Evolutionary conservation across 1,284 basidiomycete genomes (phyloP).

Genomic region (Irpex rosettiformis): DNA sequence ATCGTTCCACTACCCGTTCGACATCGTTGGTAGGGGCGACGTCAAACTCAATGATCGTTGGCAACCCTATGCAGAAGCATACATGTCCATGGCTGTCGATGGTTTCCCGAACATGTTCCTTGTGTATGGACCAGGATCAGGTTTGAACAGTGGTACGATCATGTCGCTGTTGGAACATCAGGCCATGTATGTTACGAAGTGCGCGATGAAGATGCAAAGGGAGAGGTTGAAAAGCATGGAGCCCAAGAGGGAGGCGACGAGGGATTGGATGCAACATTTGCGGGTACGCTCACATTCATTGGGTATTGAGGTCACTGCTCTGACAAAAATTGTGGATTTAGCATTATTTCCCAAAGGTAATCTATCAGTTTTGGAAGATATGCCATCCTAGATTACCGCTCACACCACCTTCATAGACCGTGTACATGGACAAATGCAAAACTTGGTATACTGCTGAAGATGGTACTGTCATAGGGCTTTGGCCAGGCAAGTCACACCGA

Average conservation of each 20-base stretch:
- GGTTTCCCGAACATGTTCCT: constrained; percentile 64
- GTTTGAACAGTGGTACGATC: constrained; percentile 49
- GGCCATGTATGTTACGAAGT: constrained; percentile 49
- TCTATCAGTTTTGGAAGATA: no score
- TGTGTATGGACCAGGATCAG: constrained; percentile 52
- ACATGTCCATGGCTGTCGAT: constrained; percentile 51
- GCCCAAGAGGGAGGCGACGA: constrained; percentile 49
- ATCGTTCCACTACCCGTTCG: constrained; percentile 45
- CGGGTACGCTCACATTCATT: constrained; percentile 33
- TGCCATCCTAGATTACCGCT: no score
- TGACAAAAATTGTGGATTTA: constrained; percentile 43
- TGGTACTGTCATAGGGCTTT: constrained; percentile 53
- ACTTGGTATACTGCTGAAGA: constrained; percentile 69
- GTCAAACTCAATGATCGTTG: constrained; percentile 46
- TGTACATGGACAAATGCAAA: constrained; percentile 54
- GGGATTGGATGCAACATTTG: constrained; percentile 35
- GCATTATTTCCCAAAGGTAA: constrained; percentile 47
- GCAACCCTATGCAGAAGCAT: constrained; percentile 51
- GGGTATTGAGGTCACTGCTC: background rate
- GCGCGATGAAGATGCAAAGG: constrained; percentile 51
- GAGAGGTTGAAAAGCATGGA: constrained; percentile 58
- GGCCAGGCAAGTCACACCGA: constrained; percentile 56
- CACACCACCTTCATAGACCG: constrained; percentile 38
- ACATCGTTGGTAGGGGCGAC: constrained; percentile 48
- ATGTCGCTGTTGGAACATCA: constrained; percentile 51